Conservation (phyloP, 148 eudicot species). For the Rhododendron henanense region DNA sequence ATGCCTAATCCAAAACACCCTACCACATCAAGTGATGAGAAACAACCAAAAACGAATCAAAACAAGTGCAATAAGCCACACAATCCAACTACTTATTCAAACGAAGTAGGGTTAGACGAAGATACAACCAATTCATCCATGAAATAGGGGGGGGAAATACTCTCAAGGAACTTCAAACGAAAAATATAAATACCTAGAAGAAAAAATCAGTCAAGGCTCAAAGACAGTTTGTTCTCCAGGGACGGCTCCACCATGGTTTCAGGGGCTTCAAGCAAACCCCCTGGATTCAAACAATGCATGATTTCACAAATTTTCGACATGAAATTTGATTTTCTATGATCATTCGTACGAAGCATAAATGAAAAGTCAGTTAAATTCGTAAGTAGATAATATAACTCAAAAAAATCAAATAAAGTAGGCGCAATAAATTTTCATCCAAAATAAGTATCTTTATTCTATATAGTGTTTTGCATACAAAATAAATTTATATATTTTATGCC, state of each 20-base stretch:
- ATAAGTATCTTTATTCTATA: not conserved
- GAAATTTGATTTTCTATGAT: not conserved
- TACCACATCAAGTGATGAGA: conserved; percentile 13
- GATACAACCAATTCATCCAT: not conserved
- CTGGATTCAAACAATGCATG: not conserved
- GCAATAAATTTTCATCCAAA: not conserved
- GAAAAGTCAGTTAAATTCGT: not conserved
- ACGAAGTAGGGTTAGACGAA: not conserved
- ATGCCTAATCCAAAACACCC: conserved; percentile 86
- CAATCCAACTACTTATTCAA: not conserved
- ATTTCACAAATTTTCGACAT: too few species aligned
- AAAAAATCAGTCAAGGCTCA: not conserved
- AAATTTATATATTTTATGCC: not conserved
- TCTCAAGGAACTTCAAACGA: not conserved
- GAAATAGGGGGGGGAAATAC: not conserved
- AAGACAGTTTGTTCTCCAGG: not conserved
- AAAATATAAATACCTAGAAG: not conserved
- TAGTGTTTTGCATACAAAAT: too few species aligned
- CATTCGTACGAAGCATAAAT: not conserved
- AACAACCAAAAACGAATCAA: not conserved
- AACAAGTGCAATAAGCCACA: not conserved
- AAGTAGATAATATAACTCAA: not conserved
- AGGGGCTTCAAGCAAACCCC: not conserved
- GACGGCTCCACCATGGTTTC: not conserved
- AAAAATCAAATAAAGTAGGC: not conserved